Base-by-base conservation (phyloP, 169 alveolate genomes). In the Cryptosporidium tyzzeri region DNA sequence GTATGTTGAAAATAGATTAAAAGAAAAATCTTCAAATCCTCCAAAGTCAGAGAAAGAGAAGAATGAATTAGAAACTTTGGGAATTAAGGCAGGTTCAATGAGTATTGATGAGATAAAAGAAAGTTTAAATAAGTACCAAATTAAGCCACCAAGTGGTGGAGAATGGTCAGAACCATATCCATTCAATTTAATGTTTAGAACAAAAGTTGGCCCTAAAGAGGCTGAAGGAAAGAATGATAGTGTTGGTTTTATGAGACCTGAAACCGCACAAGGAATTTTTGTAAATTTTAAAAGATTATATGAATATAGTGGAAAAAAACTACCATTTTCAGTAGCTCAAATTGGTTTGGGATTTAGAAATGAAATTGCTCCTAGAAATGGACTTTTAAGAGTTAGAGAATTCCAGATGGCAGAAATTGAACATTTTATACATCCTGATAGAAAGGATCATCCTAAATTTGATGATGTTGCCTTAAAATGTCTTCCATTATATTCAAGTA, bases 371-470 rank as follows among this genome's bases (percentile, higher is more conserved):
- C 99, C 99, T 23, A 94, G 99, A 84, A 96, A 96, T 73, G 99
- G 99, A 6, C 85, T 98, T 21, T 92, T 97, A 16, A 93, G 99
- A 87, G 99, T 98, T 10, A 95, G 99, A 84, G 99, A 98, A 91
- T 98, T 98, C 92, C 97, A 96, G 21, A 98, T 98, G 99, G 99
- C 99, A 50, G 99, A 98, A 92, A 98, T 98, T 50, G 99, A 98
- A 93, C 98, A 97, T 75, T 98, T 97, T 92, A 97, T 96, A 35
- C 98, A 98, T 84, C 99, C 99, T 4, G 93, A 94, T 41, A 96
- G 96, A 75, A 92, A 95, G 58, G 86, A 93, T 37, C 99, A 96
- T 71, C 97, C 96, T 45, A 97, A 97, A 93, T 98, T 95, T 91
- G 67, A 92, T 65, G 91, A 85, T 50, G 93, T 96, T 70, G 93